These are phyloP conservation scores for Annulohypoxylon maeteangense DNA, from an alignment of 495 filamentous ascomycete species.

Conservation along the genomic window DNA sequence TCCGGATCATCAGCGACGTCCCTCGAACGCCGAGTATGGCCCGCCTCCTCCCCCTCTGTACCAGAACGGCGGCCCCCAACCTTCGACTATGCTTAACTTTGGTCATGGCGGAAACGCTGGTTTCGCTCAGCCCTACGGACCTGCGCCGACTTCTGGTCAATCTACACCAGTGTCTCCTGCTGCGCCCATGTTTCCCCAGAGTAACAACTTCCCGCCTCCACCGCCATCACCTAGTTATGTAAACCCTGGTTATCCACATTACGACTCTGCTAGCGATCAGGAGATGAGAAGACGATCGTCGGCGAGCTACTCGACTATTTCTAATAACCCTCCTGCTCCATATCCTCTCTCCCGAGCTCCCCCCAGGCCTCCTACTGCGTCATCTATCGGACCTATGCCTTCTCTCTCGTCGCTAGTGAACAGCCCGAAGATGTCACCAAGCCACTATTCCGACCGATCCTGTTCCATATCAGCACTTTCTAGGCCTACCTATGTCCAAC, in stretches of 20 bases:
- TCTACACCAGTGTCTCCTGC: slow-evolving; percentile 48
- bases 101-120: slow-evolving; percentile 37
- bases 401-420: slow-evolving; percentile 36
- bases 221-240: slow-evolving; percentile 43
- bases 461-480: slow-evolving; percentile 38
- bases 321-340: slow-evolving; percentile 35
- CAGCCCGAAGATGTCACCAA: slow-evolving; percentile 37
- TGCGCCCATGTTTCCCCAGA: slow-evolving; percentile 41
- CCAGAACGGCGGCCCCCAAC: slow-evolving; percentile 52
- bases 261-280: slow-evolving; percentile 40
- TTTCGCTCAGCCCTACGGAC: slow-evolving; percentile 46
- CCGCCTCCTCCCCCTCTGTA: slow-evolving; percentile 54
- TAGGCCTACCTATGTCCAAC: slow-evolving; percentile 37
- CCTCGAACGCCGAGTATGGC: slow-evolving; percentile 66
- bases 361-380: slow-evolving; percentile 29
- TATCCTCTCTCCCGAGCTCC: slow-evolving; percentile 31
- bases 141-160: slow-evolving; percentile 39
- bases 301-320: slow-evolving; percentile 42
- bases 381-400: slow-evolving; percentile 38
- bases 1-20: slow-evolving; percentile 63
- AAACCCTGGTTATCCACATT: slow-evolving; percentile 38
- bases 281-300: slow-evolving; percentile 41
- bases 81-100: slow-evolving; percentile 49
- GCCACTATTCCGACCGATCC: slow-evolving; percentile 35
- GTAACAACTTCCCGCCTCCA: slow-evolving; percentile 33